Evolutionary conservation across 495 filamentous ascomycete species (phyloP), one percentile per base, ranked within the genome.

Genomic region (Xylaria palmicola): DNA sequence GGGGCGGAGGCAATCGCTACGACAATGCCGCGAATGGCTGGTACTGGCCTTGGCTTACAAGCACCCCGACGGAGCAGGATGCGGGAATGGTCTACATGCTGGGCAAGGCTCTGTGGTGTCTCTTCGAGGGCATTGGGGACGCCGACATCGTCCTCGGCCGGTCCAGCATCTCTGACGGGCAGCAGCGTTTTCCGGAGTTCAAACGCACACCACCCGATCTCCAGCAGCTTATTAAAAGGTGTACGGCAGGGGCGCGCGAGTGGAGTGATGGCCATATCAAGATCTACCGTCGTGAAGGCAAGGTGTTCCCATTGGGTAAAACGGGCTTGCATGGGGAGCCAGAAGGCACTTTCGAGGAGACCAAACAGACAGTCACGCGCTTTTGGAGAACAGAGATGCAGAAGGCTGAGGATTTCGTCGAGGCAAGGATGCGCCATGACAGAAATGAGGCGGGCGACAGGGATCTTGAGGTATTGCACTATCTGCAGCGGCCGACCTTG

Each of bases 51-150:
- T 72, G 66, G 68, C 48, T 58, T 19, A 56, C 66, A 71, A 75
- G 34, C 64, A 47, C 30, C 66, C 68, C 1, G 64, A 73, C 32
- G 32, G 32, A 36, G 32, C 32, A 36, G 32, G 32, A 36, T 36
- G 32, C 32, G 32, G 32, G 32, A 13, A 36, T 36, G 30, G 71
- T 73, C 0, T 76, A 71, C 34, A 74, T 75, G 69, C 68, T 76
- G 1, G 74, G 71, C 1, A 73, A 69, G 43, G 27, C 72, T n/a
- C 56, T 76, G 2, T 76, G 74, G 74, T 76, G 72, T 60, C 59
- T 76, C 4, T 75, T 75, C 45, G 71, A 74, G 54, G 62, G 54
- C 6, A 39, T 73, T 10, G 60, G 48, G 19, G 67, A 68, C 20
- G 30, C 49, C n/a, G 39, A 60, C 24, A 19, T 24, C 0, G 58